Base-by-base conservation (phyloP, 305 asterid genomes). In the Fraxinus greggii region DNA sequence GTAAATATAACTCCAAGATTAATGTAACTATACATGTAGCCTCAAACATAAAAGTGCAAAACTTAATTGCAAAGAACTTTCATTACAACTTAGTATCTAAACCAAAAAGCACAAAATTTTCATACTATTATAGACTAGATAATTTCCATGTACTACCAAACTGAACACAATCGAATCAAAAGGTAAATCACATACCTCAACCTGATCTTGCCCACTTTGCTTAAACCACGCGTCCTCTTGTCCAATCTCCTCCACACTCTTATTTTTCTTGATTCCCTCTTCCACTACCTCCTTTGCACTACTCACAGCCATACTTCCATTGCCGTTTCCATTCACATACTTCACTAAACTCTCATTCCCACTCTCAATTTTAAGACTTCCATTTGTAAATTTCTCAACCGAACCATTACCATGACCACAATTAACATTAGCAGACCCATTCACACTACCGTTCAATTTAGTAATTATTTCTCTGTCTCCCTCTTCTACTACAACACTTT, bases 151-250 rank as follows among this genome's bases (percentile, higher is more conserved):
- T 70, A 69, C n/a, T 15, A 31, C 40, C 33, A 65, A 26, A 63
- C 31, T 19, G 59, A 48, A 48, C 21, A 48, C 21, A 48, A 48
- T 48, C 7, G 21, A 15, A 48, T 48, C 59, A 15, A 48, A 48
- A 48, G 59, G 59, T 48, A 28, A 15, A 35, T 51, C 73, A 65
- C 67, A 82, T 90, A 95, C 99, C 99, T 92, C 90, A 81, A 88
- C 92, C 86, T 90, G 86, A 81, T 87, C 90, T 59, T 78, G 59
- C 38, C 78, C 84, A 8, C 80, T 87, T 72, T 21, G 84, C 89
- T 91, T 95, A 89, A 95, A 95, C 99, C 99, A 95, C 8, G 97
- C 98, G 38, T 95, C 98, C 86, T 95, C 99, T 83, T 93, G 97
- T 42, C 99, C 99, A 84, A 95, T 94, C 88, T 95, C 97, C 85